These are phyloP conservation scores for Podila verticillata DNA, from an alignment of 192 early-diverging fungal species.

Conservation along the genomic window DNA sequence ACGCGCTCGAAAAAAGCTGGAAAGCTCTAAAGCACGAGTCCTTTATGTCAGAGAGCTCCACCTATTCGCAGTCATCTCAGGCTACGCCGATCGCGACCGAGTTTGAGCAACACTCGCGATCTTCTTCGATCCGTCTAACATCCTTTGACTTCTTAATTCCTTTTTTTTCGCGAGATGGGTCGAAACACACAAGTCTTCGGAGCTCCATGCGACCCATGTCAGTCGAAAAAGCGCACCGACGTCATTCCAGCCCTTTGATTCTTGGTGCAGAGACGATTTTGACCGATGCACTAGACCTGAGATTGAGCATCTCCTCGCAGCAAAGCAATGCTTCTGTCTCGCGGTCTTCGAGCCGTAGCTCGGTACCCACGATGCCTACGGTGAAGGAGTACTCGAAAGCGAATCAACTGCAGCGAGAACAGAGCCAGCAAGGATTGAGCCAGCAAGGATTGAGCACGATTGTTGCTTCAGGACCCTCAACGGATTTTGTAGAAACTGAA, in stretches of 20 bases:
- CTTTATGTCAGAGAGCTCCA: conserved; percentile 1
- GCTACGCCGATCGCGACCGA: conserved; percentile 10
- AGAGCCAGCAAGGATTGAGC: not conserved
- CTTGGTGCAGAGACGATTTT: conserved; percentile 12
- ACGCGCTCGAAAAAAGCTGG: conserved; percentile 29
- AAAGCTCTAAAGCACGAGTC: conserved; percentile 13
- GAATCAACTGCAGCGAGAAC: not conserved
- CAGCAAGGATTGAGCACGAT: not conserved
- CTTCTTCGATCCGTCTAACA: conserved; percentile 14
- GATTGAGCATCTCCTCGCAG: conserved; percentile 17
- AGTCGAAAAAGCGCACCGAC: not conserved
- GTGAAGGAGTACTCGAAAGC: conserved; percentile 9
- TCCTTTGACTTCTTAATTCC: conserved; percentile 30
- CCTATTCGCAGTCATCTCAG: not conserved
- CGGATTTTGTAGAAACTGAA: no score
- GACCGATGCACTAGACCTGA: conserved; percentile 6
- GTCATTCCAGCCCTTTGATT: conserved; percentile 42
- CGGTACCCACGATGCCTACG: conserved; percentile 22
- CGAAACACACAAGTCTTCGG: not conserved
- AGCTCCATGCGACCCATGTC: not conserved
- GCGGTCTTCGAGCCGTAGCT: conserved; percentile 2
- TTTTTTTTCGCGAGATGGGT: conserved; percentile 13
- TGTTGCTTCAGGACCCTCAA: no score
- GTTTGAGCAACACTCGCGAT: not conserved
- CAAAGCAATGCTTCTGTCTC: conserved; percentile 4